phyloP scores from a whole-genome alignment of 176 grass and related monocot species.

The Avena atlantica region DNA sequence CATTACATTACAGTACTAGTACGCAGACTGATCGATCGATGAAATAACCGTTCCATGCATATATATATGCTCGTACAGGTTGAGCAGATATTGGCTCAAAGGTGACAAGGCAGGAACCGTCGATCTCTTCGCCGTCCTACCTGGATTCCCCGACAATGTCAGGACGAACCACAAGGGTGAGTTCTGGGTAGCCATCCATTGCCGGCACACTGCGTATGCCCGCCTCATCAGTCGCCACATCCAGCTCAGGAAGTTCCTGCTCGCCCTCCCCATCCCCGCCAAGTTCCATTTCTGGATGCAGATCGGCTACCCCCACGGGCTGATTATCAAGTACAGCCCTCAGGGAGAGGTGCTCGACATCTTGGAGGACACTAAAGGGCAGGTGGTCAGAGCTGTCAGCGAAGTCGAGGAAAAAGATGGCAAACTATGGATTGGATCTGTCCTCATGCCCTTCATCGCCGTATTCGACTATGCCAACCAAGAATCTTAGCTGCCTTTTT shows the following conservation, averaged over 20 bases:
- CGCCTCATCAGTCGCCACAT: slow-evolving; percentile 51
- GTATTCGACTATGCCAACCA: slow-evolving; percentile 55
- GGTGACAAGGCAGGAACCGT: slow-evolving; percentile 84
- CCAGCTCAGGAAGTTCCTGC: slow-evolving; percentile 71
- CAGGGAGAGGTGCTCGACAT: slow-evolving; percentile 72
- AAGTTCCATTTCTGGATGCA: slow-evolving; percentile 81
- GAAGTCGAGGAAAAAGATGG: slow-evolving; percentile 95
- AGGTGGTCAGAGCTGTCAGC: slow-evolving; percentile 85
- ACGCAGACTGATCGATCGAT: too few relatives aligned
- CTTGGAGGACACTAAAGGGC: slow-evolving; percentile 79
- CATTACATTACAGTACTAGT: too few relatives aligned
- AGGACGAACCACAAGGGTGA: slow-evolving; percentile 89
- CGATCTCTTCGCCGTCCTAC: slow-evolving; percentile 73
- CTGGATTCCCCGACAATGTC: slow-evolving; percentile 90
- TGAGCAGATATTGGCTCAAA: slow-evolving; percentile 92
- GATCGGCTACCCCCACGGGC: slow-evolving; percentile 68
- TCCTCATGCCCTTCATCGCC: slow-evolving; percentile 94
- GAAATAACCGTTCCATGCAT: too few relatives aligned
- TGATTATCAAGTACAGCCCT: slow-evolving; percentile 78
- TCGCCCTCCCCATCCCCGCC: slow-evolving; percentile 76
- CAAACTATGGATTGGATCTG: slow-evolving; percentile 94
- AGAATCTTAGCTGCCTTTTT: too few relatives aligned
- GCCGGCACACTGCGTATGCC: slow-evolving; percentile 57
- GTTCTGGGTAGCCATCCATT: slow-evolving; percentile 97
- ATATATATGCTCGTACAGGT: slow-evolving; percentile 33